These are phyloP conservation scores for Colletotrichum sp. DNA, from an alignment of 2,329 filamentous ascomycete species.

Conservation along the genomic window DNA sequence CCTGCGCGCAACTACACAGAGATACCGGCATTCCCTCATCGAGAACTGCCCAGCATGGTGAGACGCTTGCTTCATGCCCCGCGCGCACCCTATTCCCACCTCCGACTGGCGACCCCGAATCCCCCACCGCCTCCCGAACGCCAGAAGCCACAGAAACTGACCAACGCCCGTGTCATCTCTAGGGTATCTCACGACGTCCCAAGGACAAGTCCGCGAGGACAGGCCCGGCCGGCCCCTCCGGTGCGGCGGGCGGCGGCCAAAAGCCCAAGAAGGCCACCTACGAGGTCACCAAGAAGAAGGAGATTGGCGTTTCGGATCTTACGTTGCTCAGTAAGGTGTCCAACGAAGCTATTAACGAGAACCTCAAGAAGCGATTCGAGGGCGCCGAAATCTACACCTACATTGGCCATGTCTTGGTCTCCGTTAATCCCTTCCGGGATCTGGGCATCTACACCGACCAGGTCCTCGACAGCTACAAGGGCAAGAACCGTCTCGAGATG, in stretches of 20 bases:
- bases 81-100: slow-evolving; percentile 2
- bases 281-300: slow-evolving; percentile 97
- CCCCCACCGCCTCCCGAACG: neutral
- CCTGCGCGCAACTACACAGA: slow-evolving; percentile 9
- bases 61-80: slow-evolving; percentile 21
- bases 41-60: slow-evolving; percentile 25
- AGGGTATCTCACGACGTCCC: slow-evolving; percentile 55
- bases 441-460: slow-evolving; percentile 97
- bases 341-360: slow-evolving; percentile 99
- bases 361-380: slow-evolving; percentile 97
- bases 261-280: slow-evolving; percentile 96
- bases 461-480: slow-evolving; percentile 91
- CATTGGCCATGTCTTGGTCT: slow-evolving; percentile 98
- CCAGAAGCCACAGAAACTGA: slow-evolving; percentile 1
- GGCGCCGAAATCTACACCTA: slow-evolving; percentile 99
- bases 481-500: slow-evolving; percentile 95
- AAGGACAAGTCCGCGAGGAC: slow-evolving; percentile 51
- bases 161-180: slow-evolving; percentile 2
- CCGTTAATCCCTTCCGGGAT: slow-evolving; percentile 97
- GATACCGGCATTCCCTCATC: slow-evolving; percentile 16
- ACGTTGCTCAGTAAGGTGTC: slow-evolving; percentile 98
- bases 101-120: neutral
- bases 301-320: slow-evolving; percentile 97
- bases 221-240: slow-evolving; percentile 43
- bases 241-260: slow-evolving; percentile 42